phyloP scores from a whole-genome alignment of 768 basidiomycete genomes.

The Xanthoconium stramineum region DNA sequence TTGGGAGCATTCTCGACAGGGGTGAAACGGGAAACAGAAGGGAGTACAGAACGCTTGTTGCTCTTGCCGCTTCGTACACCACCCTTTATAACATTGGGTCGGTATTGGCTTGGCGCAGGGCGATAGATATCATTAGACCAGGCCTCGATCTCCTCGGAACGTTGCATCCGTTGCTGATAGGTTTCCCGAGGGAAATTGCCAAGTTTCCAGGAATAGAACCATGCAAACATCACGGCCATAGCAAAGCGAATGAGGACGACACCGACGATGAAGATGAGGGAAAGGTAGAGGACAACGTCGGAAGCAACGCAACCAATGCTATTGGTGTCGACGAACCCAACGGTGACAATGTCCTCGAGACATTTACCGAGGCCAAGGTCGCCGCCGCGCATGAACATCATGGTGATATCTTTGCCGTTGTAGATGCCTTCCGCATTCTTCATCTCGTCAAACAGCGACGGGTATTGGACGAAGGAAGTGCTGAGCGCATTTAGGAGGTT shows the following conservation, averaged over 20 bases:
- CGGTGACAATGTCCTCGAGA: constrained; percentile 78
- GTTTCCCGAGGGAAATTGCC: constrained; percentile 94
- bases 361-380: constrained; percentile 72
- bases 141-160: constrained; percentile 87
- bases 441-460: constrained; percentile 77
- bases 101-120: constrained; percentile 84
- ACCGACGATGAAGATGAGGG: constrained; percentile 95
- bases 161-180: constrained; percentile 86
- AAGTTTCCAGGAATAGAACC: constrained; percentile 97
- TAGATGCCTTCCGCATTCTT: constrained; percentile 66
- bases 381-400: constrained; percentile 71
- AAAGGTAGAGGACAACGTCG: constrained; percentile 89
- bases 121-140: constrained; percentile 97
- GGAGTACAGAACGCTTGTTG: constrained; percentile 58
- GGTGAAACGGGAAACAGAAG: constrained; percentile 72
- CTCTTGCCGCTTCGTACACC: constrained; percentile 51
- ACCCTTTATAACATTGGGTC: constrained; percentile 82
- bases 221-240: constrained; percentile 96
- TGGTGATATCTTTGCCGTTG: constrained; percentile 84
- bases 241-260: constrained; percentile 92
- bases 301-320: constrained; percentile 97
- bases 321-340: constrained; percentile 93
- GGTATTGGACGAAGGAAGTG: constrained; percentile 76
- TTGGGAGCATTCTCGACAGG: constrained; percentile 61
- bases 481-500: constrained; percentile 83